phyloP scores from a whole-genome alignment of 2,329 filamentous ascomycete genomes.

The Neobulgaria alba region DNA sequence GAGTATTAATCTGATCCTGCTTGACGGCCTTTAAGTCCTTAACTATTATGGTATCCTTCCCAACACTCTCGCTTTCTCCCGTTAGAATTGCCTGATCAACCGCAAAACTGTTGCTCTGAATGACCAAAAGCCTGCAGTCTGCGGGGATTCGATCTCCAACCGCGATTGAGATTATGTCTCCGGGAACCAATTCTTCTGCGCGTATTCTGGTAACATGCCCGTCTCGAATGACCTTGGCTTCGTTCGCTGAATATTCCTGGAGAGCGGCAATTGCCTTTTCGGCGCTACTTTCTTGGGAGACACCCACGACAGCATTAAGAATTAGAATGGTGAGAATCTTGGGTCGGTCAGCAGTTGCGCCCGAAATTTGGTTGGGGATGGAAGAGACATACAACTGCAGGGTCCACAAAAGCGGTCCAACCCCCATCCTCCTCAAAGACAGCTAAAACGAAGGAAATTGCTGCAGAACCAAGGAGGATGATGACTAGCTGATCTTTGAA shows the following conservation, averaged over 20 bases:
- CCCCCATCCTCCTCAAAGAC: slow-evolving; percentile 89
- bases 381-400: slow-evolving; percentile 67
- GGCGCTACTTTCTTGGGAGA: slow-evolving; percentile 96
- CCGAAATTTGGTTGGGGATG: background rate
- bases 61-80: slow-evolving; percentile 93
- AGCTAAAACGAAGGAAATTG: slow-evolving; percentile 85
- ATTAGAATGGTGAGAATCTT: slow-evolving; percentile 95
- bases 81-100: slow-evolving; percentile 96
- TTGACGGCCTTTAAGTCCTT: slow-evolving; percentile 80
- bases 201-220: slow-evolving; percentile 75
- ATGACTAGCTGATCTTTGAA: slow-evolving; percentile 99
- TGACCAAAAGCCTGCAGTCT: slow-evolving; percentile 80
- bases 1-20: slow-evolving; percentile 95
- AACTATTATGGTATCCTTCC: slow-evolving; percentile 66
- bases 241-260: slow-evolving; percentile 98
- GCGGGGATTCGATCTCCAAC: slow-evolving; percentile 92
- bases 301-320: slow-evolving; percentile 92
- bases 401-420: slow-evolving; percentile 96
- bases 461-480: slow-evolving; percentile 86
- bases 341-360: slow-evolving; percentile 11
- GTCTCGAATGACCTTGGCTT: slow-evolving; percentile 79
- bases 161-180: slow-evolving; percentile 79
- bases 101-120: slow-evolving; percentile 95
- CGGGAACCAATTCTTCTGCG: slow-evolving; percentile 94
- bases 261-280: slow-evolving; percentile 97